These are phyloP conservation scores for Leishmania braziliensis DNA, from an alignment of 208 protist species.

Conservation along the genomic window DNA sequence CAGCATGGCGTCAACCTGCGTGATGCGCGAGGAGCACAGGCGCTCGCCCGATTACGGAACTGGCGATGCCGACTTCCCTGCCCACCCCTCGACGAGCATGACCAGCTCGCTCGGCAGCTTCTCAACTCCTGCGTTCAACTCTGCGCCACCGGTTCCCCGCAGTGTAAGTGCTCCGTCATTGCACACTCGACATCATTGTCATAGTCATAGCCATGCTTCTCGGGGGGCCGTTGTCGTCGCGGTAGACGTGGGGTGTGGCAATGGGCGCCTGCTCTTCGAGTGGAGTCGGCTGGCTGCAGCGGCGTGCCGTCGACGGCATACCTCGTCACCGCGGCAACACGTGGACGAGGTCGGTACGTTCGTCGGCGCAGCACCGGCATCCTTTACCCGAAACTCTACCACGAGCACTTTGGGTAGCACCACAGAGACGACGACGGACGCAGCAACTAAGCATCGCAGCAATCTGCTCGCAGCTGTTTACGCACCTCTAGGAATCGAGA, in stretches of 20 bases:
- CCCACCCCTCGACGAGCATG: not conserved
- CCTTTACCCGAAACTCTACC: not conserved
- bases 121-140: not conserved
- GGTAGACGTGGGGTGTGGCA: slow-evolving; percentile 71
- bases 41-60: slow-evolving; percentile 7
- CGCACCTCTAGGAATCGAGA: slow-evolving; percentile 15
- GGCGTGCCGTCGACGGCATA: slow-evolving; percentile 20
- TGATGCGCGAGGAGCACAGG: slow-evolving; percentile 14
- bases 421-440: slow-evolving; percentile 4
- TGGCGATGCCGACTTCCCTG: not conserved
- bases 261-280: slow-evolving; percentile 78
- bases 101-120: not conserved
- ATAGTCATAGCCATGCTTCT: not conserved
- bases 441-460: slow-evolving; percentile 2
- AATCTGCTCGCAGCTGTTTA: slow-evolving; percentile 19
- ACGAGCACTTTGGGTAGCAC: slow-evolving; percentile 4
- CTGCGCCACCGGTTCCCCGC: not conserved
- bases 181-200: not conserved
- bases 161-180: not conserved
- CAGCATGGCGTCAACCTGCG: slow-evolving; percentile 26
- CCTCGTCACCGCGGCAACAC: not conserved
- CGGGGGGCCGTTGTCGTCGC: slow-evolving; percentile 34
- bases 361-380: not conserved
- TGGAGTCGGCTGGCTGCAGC: slow-evolving; percentile 53
- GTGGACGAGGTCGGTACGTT: not conserved